Evolutionary conservation across 192 early-diverging fungal species (phyloP).

Genomic region (Rhizophagus clarus): DNA sequence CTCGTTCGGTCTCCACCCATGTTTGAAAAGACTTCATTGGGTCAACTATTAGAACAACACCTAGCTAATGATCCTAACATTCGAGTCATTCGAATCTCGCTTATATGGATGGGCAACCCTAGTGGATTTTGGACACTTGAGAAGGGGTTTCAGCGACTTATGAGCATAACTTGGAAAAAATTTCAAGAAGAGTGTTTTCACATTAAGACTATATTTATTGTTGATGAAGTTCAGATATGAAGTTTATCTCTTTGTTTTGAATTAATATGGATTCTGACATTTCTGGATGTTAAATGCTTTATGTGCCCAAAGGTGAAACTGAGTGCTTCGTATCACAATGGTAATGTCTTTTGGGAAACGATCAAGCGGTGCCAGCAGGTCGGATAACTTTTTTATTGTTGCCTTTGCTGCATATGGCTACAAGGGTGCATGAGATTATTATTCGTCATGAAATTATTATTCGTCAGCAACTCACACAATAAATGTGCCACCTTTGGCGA

Average conservation of each 20-base stretch:
- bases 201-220: neutral
- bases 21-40: neutral
- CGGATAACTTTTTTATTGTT: constrained; percentile 6
- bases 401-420: constrained; percentile 32
- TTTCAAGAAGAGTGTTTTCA: neutral
- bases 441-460: too few relatives aligned
- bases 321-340: neutral
- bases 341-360: too few relatives aligned
- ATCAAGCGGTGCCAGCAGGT: neutral
- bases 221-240: constrained; percentile 16
- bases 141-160: constrained; percentile 4
- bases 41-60: neutral
- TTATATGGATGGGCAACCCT: too few relatives aligned
- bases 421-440: constrained; percentile 29
- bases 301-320: neutral
- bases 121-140: neutral
- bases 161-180: constrained; percentile 1
- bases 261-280: constrained; percentile 2
- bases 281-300: constrained; percentile 1
- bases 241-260: neutral
- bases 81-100: too few relatives aligned
- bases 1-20: constrained; percentile 14
- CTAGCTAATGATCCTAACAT: too few relatives aligned
- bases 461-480: constrained; percentile 1
- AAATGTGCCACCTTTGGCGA: neutral